Percentiles rank a stretch among this genome's conserved stretches.
Evolutionary conservation across 2,329 filamentous ascomycete genomes (phyloP).

Genomic region (Cercospora sp.): DNA sequence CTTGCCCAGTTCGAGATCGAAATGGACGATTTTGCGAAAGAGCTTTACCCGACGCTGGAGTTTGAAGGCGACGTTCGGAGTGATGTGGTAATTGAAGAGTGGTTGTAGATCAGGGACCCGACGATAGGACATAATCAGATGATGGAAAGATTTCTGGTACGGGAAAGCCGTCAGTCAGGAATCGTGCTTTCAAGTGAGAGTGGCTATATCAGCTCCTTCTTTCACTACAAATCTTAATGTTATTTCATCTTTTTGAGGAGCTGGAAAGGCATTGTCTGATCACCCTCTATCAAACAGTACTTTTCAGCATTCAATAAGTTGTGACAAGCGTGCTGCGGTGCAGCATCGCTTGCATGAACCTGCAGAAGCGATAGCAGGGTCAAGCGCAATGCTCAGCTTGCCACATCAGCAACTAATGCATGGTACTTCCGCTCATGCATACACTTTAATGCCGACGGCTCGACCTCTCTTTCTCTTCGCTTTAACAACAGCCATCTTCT

Average conservation of each 20-base stretch:
- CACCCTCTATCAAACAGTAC: too few relatives aligned
- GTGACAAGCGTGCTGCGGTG: neutral
- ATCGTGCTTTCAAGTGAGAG: too few relatives aligned
- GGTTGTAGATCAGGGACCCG: neutral
- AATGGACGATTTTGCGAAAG: neutral
- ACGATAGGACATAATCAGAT: too few relatives aligned
- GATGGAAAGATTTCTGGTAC: too few relatives aligned
- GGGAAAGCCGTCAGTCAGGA: too few relatives aligned
- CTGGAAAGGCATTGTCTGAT: too few relatives aligned
- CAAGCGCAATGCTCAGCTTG: neutral
- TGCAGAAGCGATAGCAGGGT: neutral
- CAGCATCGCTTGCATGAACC: neutral
- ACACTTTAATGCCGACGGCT: neutral
- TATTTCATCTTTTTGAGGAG: too few relatives aligned
- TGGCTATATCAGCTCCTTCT: too few relatives aligned
- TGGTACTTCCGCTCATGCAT: neutral
- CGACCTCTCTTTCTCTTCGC: neutral
- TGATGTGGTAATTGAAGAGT: neutral
- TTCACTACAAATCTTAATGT: too few relatives aligned
- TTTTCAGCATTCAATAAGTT: too few relatives aligned
- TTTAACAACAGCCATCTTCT: neutral
- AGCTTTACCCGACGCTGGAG: neutral
- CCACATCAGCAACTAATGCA: slow-evolving; percentile 5
- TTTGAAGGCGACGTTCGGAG: neutral
- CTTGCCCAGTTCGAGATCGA: neutral